Evolutionary conservation across 2,329 filamentous ascomycete species (phyloP).

Genomic region (Ophiosphaerella korrae): DNA sequence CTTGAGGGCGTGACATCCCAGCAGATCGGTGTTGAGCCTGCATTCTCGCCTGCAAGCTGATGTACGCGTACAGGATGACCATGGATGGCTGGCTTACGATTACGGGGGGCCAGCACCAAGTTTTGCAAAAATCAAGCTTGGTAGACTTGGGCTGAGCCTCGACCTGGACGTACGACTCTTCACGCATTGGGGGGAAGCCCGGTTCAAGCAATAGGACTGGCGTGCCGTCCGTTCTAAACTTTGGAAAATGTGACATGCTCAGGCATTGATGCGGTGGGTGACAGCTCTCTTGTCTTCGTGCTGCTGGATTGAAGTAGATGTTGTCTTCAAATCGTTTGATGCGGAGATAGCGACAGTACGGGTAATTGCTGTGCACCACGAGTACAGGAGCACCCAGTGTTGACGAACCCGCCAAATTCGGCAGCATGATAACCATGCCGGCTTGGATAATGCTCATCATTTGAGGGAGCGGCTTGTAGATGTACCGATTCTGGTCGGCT

Average conservation of each 20-base stretch:
- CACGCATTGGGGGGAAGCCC: slow-evolving; percentile 17
- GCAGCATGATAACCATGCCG: slow-evolving; percentile 24
- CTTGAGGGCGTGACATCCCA: no score
- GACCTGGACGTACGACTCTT: slow-evolving; percentile 25
- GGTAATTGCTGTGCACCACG: slow-evolving; percentile 15
- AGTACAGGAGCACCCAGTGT: slow-evolving; percentile 24
- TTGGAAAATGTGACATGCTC: slow-evolving; percentile 5
- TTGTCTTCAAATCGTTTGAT: slow-evolving; percentile 18
- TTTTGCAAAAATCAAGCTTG: slow-evolving; percentile 12
- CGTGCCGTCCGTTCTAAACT: slow-evolving; percentile 12
- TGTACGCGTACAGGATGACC: slow-evolving; percentile 6
- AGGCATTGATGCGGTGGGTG: slow-evolving; percentile 6
- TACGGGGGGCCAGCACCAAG: slow-evolving; percentile 24
- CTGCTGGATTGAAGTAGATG: slow-evolving; percentile 8
- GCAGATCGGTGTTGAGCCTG: no score
- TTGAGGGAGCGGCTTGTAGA: slow-evolving; percentile 25
- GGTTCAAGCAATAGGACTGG: slow-evolving; percentile 19
- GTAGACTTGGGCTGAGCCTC: background rate
- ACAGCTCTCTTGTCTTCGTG: background rate
- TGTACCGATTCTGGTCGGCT: slow-evolving; percentile 25
- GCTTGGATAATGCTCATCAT: slow-evolving; percentile 9
- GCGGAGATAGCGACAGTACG: slow-evolving; percentile 15
- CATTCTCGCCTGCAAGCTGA: background rate
- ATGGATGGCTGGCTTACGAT: slow-evolving; percentile 4
- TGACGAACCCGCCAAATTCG: slow-evolving; percentile 8